These are phyloP conservation scores for Oehlia diaphana DNA, from an alignment of 192 early-diverging fungal species.

Conservation along the genomic window DNA sequence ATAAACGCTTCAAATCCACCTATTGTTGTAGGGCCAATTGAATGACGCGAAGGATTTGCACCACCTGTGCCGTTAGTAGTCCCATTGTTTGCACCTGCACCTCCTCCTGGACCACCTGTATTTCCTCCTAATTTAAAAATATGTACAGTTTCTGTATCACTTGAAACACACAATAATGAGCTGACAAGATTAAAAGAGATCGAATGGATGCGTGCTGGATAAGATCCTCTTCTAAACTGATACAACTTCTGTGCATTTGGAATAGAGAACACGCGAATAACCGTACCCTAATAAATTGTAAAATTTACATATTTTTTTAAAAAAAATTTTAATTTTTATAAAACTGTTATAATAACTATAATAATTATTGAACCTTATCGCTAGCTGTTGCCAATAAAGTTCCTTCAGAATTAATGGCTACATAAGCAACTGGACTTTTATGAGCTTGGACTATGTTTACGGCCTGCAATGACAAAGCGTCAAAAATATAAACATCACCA, in stretches of 20 bases:
- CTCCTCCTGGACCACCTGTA: conserved; percentile 15
- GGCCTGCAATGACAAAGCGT: conserved; percentile 83
- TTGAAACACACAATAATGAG: conserved; percentile 78
- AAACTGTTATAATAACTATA: no score
- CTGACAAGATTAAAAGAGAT: conserved; percentile 79
- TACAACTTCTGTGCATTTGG: conserved; percentile 82
- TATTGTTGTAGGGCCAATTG: conserved; percentile 31
- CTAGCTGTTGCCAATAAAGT: conserved; percentile 91
- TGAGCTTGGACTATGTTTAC: conserved; percentile 95
- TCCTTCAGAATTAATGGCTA: conserved; percentile 90
- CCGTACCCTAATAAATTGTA: conserved; percentile 70
- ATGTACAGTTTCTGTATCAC: conserved; percentile 95
- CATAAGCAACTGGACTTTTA: conserved; percentile 84
- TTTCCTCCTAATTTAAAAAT: conserved; percentile 70
- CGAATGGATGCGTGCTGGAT: conserved; percentile 89
- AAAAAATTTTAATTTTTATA: no score
- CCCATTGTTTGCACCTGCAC: conserved; percentile 12
- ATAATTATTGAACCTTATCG: conserved; percentile 71
- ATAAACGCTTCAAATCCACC: conserved; percentile 39
- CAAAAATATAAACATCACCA: conserved; percentile 91
- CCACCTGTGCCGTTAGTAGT: conserved; percentile 29
- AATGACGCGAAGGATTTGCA: not conserved
- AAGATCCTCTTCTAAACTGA: conserved; percentile 94
- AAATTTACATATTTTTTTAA: not conserved
- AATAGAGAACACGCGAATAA: conserved; percentile 92